These are phyloP conservation scores for Solanum chiquidenum DNA, from an alignment of 257 asterid species.

Conservation along the genomic window DNA sequence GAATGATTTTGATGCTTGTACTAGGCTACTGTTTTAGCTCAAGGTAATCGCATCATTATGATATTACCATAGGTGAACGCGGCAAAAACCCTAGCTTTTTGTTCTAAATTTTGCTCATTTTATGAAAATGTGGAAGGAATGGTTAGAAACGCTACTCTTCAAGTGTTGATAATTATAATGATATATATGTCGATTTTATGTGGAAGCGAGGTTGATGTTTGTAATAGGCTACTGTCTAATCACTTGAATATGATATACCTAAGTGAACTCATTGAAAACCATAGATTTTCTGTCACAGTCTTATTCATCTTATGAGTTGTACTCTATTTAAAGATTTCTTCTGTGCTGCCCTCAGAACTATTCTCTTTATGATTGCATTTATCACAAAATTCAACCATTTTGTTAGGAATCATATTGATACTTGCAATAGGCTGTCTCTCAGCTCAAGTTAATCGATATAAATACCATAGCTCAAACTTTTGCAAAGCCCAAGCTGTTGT, in stretches of 20 bases:
- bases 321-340: neutral
- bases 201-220: slow-evolving; percentile 55
- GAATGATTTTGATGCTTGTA: slow-evolving; percentile 52
- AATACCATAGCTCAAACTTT: neutral
- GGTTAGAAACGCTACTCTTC: neutral
- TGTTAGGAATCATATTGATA: slow-evolving; percentile 48
- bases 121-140: neutral
- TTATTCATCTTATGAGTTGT: neutral
- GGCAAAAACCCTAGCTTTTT: neutral
- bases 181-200: slow-evolving; percentile 27
- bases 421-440: slow-evolving; percentile 45
- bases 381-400: slow-evolving; percentile 19
- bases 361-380: neutral
- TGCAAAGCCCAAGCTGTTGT: neutral
- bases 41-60: slow-evolving; percentile 26
- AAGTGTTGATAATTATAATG: neutral
- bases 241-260: neutral
- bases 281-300: neutral
- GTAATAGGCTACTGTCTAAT: slow-evolving; percentile 40
- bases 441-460: slow-evolving; percentile 53
- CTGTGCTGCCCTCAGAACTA: neutral
- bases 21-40: slow-evolving; percentile 55
- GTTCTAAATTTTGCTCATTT: neutral
- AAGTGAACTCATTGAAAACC: neutral
- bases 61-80: neutral